Evolutionary conservation across 495 filamentous ascomycete species (phyloP), one percentile per base, ranked within the genome.

Genomic region (Apodospora peruviana): DNA sequence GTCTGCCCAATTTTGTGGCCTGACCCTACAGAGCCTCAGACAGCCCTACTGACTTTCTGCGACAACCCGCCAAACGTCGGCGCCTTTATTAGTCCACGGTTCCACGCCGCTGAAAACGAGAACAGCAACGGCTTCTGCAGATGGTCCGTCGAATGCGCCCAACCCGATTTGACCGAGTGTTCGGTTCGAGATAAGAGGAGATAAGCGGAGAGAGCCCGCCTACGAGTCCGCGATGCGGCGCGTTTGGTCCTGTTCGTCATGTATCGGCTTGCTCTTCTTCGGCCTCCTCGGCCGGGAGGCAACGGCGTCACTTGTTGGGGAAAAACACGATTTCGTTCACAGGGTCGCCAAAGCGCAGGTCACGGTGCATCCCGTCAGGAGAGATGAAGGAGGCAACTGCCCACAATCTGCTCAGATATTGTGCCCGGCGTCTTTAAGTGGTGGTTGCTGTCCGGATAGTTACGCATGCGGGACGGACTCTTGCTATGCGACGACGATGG

Each of bases 401-500:
- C 52, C 59, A 7, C 7, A 14, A 20, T 19, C 53, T 23, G 62
- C 57, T 43, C 45, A 67, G 16, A 53, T 58, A 10, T 47, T 66
- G 21, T 75, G 72, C 48, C 59, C 71, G 16, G 53, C 61, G 8
- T 60, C 63, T 0, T 37, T 62, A 21, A 50, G 59, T 39, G 73
- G 73, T 29, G 67, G 65, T 27, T 76, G 73, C 39, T 76, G 73
- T 40, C 71, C 69, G 3, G 53, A 60, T 11, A 50, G 53, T 7
- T 76, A 73, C 49, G 64, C 48, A 2, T 76, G 73, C 50, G 69
- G 52, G n/a, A 57, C 57, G 29, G 63, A 71, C 14, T 68, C 61
- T 12, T 76, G 73, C 42, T 69, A 65, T 42, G 65, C 69, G 41
- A 73, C 70, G 22, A 72, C 69, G 11, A 56, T 65, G 22, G 68